Percentiles rank a stretch among this genome's conserved stretches.
Evolutionary conservation across 139 green algal genomes (phyloP).

Genomic region (Zygnema cylindricum): DNA sequence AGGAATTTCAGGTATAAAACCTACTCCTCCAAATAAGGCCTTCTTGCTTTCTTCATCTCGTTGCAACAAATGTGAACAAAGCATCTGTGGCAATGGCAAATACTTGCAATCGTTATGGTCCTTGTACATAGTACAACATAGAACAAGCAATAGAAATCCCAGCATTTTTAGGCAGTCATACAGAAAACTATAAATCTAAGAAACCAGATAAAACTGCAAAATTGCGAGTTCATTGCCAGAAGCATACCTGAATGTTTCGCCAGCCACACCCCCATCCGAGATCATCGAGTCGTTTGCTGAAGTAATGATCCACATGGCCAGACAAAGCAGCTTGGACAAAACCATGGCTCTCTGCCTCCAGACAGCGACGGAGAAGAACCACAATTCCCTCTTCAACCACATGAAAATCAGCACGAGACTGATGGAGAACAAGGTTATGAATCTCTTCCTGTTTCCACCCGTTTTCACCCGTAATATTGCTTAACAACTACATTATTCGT

Average conservation of each 20-base stretch:
- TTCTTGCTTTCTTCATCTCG: conserved; percentile 1
- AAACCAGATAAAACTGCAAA: too few relatives aligned
- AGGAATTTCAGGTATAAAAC: conserved; percentile 35
- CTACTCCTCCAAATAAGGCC: conserved; percentile 56
- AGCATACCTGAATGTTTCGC: conserved; percentile 77
- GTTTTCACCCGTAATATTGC: too few relatives aligned
- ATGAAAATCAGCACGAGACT: background rate
- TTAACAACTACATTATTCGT: too few relatives aligned
- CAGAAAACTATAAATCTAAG: too few relatives aligned
- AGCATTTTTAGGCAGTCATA: too few relatives aligned
- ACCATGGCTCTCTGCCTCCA: conserved; percentile 15
- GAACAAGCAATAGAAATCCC: too few relatives aligned
- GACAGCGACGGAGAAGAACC: conserved; percentile 27
- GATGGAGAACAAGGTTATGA: conserved; percentile 4
- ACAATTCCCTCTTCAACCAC: conserved; percentile 1
- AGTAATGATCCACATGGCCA: conserved; percentile 46
- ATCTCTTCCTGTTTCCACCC: background rate
- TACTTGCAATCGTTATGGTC: too few relatives aligned
- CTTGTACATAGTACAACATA: too few relatives aligned
- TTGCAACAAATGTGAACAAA: conserved; percentile 64
- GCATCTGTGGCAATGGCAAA: too few relatives aligned
- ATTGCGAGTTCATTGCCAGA: too few relatives aligned
- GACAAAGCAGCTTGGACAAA: background rate
- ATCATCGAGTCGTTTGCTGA: conserved; percentile 49
- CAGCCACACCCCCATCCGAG: conserved; percentile 81